Evolutionary conservation across 2,329 filamentous ascomycete genomes (phyloP).

Genomic region (Zymoseptoria ardabiliae): DNA sequence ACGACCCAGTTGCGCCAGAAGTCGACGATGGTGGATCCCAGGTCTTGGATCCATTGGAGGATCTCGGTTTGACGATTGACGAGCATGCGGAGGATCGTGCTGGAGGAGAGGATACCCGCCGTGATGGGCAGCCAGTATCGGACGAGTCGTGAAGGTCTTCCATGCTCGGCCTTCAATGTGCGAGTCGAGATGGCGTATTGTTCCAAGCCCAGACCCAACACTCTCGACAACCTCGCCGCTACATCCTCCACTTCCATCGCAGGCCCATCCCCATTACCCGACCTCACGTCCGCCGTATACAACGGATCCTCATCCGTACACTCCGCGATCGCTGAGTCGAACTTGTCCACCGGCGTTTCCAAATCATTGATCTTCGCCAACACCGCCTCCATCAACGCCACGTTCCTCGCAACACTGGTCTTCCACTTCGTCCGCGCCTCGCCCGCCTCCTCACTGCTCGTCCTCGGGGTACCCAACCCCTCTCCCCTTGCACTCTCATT

Average conservation of each 20-base stretch:
- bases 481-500: constrained; percentile 37
- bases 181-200: constrained; percentile 54
- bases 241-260: constrained; percentile 44
- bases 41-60: constrained; percentile 67
- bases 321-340: constrained; percentile 49
- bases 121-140: constrained; percentile 83
- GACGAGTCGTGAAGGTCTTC: constrained; percentile 65
- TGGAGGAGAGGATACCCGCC: constrained; percentile 69
- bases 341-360: constrained; percentile 48
- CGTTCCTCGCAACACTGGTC: constrained; percentile 68
- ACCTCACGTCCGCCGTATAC: constrained; percentile 32
- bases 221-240: constrained; percentile 57
- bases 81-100: constrained; percentile 74
- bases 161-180: constrained; percentile 55
- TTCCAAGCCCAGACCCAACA: constrained; percentile 64
- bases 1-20: constrained; percentile 98
- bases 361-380: constrained; percentile 62
- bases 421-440: constrained; percentile 52
- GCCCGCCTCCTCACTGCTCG: constrained; percentile 16
- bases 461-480: constrained; percentile 23
- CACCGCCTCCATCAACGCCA: constrained; percentile 80
- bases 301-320: constrained; percentile 48
- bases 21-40: constrained; percentile 72
- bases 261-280: not conserved
- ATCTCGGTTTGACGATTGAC: constrained; percentile 70